Evolutionary conservation across 345 rosid species (phyloP).

Genomic region (Rhodamnia rubescens): DNA sequence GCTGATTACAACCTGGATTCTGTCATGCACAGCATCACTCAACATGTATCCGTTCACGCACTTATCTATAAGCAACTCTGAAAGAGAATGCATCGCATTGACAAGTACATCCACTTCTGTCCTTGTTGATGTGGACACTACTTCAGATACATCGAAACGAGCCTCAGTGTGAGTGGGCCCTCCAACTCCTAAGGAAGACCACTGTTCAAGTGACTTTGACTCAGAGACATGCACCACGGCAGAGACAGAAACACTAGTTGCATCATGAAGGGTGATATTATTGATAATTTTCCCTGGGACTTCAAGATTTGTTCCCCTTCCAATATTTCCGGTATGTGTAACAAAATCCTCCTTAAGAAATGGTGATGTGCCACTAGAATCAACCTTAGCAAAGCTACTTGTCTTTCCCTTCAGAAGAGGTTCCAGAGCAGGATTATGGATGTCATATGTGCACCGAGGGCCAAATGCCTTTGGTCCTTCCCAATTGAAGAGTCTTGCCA

Average conservation of each 20-base stretch:
- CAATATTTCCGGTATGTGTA: background rate
- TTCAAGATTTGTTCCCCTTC: background rate
- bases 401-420: background rate
- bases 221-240: background rate
- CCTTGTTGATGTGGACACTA: constrained; percentile 8
- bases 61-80: constrained; percentile 38
- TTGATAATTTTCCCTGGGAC: background rate
- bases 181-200: constrained; percentile 6
- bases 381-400: background rate
- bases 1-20: constrained; percentile 27
- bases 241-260: constrained; percentile 8
- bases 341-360: background rate
- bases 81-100: constrained; percentile 28
- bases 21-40: constrained; percentile 28
- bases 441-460: background rate
- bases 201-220: background rate
- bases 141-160: constrained; percentile 3
- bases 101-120: constrained; percentile 26
- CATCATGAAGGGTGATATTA: background rate
- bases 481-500: background rate
- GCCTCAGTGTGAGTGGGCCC: constrained; percentile 7
- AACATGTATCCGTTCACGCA: constrained; percentile 20
- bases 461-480: background rate
- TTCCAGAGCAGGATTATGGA: constrained; percentile 2
- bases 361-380: constrained; percentile 2